These are phyloP conservation scores for Fusarium sp. DNA, from an alignment of 2,329 filamentous ascomycete species.

Conservation along the genomic window DNA sequence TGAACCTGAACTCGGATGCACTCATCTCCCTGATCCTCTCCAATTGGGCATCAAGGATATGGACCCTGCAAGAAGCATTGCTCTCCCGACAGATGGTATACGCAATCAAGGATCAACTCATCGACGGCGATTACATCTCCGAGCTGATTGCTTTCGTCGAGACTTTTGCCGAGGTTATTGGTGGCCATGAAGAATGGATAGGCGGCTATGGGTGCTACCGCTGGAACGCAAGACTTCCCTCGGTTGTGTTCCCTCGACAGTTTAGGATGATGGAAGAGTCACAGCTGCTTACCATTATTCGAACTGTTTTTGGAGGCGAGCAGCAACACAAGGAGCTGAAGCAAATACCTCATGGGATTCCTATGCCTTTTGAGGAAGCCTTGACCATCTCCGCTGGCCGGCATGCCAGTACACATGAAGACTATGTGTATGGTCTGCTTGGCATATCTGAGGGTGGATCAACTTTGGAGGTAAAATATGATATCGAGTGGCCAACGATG, in stretches of 20 bases:
- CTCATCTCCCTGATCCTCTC: not conserved
- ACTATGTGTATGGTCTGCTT: not conserved
- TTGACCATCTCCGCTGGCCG: not conserved
- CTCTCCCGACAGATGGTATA: not conserved
- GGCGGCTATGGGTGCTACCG: not conserved
- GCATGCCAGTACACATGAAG: not conserved
- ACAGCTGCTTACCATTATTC: not conserved
- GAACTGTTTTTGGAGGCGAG: not conserved
- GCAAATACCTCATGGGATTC: not conserved
- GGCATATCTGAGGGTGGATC: not conserved
- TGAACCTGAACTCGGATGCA: not conserved
- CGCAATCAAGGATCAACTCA: not conserved
- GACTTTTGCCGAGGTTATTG: not conserved
- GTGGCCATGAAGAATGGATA: not conserved
- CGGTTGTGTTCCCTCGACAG: not conserved
- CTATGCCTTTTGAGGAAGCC: not conserved
- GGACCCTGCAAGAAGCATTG: not conserved
- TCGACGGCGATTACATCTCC: not conserved
- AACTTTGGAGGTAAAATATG: not conserved
- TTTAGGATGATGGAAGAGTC: not conserved
- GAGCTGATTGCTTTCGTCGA: not conserved
- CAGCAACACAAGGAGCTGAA: not conserved
- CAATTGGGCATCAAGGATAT: not conserved
- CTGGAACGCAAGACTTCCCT: not conserved
- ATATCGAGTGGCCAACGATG: not conserved